Conservation (phyloP, 441 rosid genomes). For the Populus hybrid region DNA sequence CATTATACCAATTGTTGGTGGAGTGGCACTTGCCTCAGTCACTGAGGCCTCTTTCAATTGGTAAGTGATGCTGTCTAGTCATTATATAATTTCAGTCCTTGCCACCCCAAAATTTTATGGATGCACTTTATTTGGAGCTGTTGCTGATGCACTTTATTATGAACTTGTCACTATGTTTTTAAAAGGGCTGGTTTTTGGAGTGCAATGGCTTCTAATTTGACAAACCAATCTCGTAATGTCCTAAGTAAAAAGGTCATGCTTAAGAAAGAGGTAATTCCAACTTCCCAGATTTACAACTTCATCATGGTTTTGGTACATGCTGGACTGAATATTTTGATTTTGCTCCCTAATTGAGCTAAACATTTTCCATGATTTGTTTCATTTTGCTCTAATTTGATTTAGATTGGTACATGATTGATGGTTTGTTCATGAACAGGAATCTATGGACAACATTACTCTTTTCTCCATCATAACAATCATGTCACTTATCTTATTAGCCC, state of each 20-base stretch:
- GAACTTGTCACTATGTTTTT: constrained; percentile 1
- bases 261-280: constrained; percentile 72
- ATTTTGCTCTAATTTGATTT: neutral
- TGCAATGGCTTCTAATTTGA: constrained; percentile 98
- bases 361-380: neutral
- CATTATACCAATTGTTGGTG: constrained; percentile 89
- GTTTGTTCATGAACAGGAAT: constrained; percentile 51
- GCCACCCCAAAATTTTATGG: neutral
- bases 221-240: constrained; percentile 96
- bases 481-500: constrained; percentile 82
- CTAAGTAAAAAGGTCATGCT: constrained; percentile 97
- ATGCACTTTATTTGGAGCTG: neutral
- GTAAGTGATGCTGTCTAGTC: constrained; percentile 34
- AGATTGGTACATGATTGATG: constrained; percentile 5
- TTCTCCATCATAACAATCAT: constrained; percentile 91
- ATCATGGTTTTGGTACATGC: neutral
- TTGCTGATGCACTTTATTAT: neutral
- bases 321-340: neutral
- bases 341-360: neutral
- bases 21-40: constrained; percentile 91
- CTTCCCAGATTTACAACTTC: constrained; percentile 4
- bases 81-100: neutral
- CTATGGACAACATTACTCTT: constrained; percentile 94
- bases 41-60: constrained; percentile 96
- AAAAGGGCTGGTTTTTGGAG: constrained; percentile 96